These are phyloP conservation scores for Globisporangium emineosum DNA, from an alignment of 352 stramenopile species.

Conservation along the genomic window DNA sequence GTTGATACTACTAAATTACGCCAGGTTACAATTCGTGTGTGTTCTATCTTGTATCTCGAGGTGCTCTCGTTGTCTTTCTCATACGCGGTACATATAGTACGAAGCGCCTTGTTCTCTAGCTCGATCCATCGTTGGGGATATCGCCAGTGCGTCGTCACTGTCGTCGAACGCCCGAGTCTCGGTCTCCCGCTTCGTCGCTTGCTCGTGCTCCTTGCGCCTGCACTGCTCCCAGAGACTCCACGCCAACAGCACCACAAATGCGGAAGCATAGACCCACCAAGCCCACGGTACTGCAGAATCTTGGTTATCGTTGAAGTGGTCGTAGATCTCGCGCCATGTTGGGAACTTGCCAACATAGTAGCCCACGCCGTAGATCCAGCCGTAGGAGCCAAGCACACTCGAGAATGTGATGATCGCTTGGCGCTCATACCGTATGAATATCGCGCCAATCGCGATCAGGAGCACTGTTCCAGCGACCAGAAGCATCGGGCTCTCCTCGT, in stretches of 20 bases:
- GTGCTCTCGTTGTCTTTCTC: not conserved
- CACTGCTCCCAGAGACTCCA: constrained; percentile 26
- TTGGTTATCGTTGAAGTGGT: not conserved
- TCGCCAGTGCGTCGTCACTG: not conserved
- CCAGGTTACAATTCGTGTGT: not conserved
- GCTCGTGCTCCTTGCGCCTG: not conserved
- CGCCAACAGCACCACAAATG: constrained; percentile 16
- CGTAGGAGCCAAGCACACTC: constrained; percentile 28
- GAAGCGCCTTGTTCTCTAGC: not conserved
- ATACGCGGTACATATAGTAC: constrained; percentile 9
- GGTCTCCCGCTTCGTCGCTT: not conserved
- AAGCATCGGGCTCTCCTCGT: not conserved
- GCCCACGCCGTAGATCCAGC: constrained; percentile 26
- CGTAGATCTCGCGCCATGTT: constrained; percentile 2
- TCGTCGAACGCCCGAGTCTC: not conserved
- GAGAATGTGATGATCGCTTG: constrained; percentile 26
- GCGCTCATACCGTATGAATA: constrained; percentile 11
- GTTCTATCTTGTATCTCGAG: not conserved
- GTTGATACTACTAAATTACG: too few species aligned
- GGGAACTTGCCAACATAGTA: constrained; percentile 29
- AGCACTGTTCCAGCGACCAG: not conserved
- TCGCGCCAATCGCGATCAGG: constrained; percentile 2
- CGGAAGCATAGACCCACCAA: constrained; percentile 24
- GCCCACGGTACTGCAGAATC: constrained; percentile 8
- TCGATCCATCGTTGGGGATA: not conserved